phyloP scores from a whole-genome alignment of 495 filamentous ascomycete genomes.

The Neurospora tetrasperma region DNA sequence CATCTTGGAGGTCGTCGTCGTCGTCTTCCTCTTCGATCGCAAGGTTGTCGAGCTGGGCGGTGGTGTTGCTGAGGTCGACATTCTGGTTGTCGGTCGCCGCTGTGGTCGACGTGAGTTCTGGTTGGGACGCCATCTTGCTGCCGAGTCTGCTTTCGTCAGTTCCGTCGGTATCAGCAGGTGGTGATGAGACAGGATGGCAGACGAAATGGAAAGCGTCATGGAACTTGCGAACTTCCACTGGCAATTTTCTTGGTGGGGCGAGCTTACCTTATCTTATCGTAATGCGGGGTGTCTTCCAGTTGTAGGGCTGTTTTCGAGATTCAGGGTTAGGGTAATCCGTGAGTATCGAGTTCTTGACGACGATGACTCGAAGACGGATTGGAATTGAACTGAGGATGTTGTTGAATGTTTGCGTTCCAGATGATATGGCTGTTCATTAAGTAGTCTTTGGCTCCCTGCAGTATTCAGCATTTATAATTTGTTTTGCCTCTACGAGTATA shows the following conservation, averaged over 20 bases:
- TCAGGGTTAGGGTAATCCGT: background rate
- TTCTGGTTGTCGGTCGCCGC: slow-evolving; percentile 19
- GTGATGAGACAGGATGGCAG: background rate
- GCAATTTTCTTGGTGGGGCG: background rate
- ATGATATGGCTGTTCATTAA: background rate
- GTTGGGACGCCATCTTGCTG: slow-evolving; percentile 5
- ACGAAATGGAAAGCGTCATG: background rate
- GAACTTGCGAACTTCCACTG: background rate
- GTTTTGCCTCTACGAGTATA: background rate
- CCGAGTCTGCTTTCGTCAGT: background rate
- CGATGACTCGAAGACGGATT: background rate
- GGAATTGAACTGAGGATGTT: background rate
- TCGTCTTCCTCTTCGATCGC: slow-evolving; percentile 25
- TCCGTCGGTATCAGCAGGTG: background rate
- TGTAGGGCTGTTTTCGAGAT: background rate
- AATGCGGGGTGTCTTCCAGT: slow-evolving; percentile 7
- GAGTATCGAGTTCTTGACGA: background rate
- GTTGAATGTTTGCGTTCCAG: background rate
- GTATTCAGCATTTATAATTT: background rate
- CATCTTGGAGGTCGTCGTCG: slow-evolving; percentile 36
- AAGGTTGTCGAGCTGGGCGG: slow-evolving; percentile 12
- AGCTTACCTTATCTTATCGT: slow-evolving; percentile 11
- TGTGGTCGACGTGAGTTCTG: slow-evolving; percentile 5
- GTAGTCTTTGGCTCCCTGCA: background rate
- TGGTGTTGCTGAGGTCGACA: slow-evolving; percentile 26